phyloP scores from a whole-genome alignment of 768 basidiomycete species.

The Punctularia strigosozonata region DNA sequence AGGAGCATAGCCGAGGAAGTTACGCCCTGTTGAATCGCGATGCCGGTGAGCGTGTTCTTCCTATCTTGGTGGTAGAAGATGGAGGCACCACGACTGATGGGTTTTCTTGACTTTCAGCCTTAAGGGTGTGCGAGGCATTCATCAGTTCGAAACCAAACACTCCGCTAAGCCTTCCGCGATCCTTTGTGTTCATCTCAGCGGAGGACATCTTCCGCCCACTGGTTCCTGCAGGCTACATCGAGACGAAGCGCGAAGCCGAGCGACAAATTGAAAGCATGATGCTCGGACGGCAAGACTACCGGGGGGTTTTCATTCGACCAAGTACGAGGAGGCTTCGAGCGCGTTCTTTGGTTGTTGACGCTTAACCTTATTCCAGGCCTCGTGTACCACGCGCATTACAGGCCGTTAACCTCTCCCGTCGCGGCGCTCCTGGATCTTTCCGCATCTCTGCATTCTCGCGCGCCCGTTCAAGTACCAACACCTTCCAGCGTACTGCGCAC shows the following conservation, averaged over 20 bases:
- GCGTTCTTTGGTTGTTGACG: not conserved
- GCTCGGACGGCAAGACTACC: constrained; percentile 29
- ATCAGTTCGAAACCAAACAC: constrained; percentile 28
- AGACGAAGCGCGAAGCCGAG: constrained; percentile 92
- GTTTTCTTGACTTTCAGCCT: constrained; percentile 43
- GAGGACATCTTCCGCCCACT: constrained; percentile 88
- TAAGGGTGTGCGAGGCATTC: constrained; percentile 72
- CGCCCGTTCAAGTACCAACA: constrained; percentile 45
- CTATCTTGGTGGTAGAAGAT: constrained; percentile 3
- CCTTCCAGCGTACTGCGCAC: constrained; percentile 53
- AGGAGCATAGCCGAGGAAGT: constrained; percentile 23
- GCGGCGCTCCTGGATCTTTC: constrained; percentile 80
- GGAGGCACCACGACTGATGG: constrained; percentile 5
- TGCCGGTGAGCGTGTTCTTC: constrained; percentile 47
- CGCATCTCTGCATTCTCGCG: constrained; percentile 51
- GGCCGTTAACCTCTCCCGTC: constrained; percentile 79
- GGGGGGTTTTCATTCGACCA: constrained; percentile 79
- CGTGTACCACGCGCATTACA: constrained; percentile 90
- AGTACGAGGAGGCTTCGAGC: constrained; percentile 41
- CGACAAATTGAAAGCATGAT: constrained; percentile 46
- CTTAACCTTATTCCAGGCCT: constrained; percentile 42
- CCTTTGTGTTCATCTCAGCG: constrained; percentile 94
- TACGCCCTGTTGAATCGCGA: constrained; percentile 87
- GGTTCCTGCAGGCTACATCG: constrained; percentile 77
- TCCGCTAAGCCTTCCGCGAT: constrained; percentile 26